Base-by-base conservation (phyloP, 2,329 filamentous ascomycete genomes). In the Cytospora schulzeri region DNA sequence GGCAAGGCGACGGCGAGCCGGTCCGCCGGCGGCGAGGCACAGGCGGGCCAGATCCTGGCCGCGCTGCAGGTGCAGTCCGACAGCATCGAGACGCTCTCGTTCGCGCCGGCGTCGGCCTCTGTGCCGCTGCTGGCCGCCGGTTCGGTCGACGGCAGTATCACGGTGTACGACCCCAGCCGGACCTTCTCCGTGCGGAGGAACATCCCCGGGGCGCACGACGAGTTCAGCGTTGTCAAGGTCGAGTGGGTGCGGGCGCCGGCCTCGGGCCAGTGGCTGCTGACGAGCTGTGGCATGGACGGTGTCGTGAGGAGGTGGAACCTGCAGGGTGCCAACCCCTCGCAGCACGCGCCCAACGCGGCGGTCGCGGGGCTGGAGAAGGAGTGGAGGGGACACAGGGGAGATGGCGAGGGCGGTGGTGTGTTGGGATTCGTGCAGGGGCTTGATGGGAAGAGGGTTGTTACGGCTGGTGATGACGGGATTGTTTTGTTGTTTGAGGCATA, bases 261-360 rank as follows among this genome's bases (percentile, higher is more conserved):
- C 62, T 8, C 65, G 61, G n/a, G 33, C 38, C 84, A 77, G 64
- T 94, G 87, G 88, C 73, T 96, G 67, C 80, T 98, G 60, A 98
- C 94, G 2, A 92, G 88, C 68, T 93, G 89, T 70, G 95, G 95
- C 11, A 92, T 97, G 83, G 95, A 99, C 72, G 94, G 95, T 22
- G 92, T 93, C 0, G 87, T 99, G 24, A 84, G 92, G 72, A 83
- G 93, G 66, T 99, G 95, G 95, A 94, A 99, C 77, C 73, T 87
- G 60, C 78, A 83, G n/a, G 83, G 82, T n/a, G 78, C 77, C 17
- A 75, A 76, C 14, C 67, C 72, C 15, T 57, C 48, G 56, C 65
- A 66, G 45, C 60, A 62, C 50, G 38, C 63, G 57, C 60, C 61
- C 38, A 62, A 60, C 24, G 61, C 85, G 1, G 87, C 86, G 2